A percentile compares a stretch with the other conserved stretches of the same genome.
Evolutionary conservation across 352 stramenopile genomes (phyloP).

Genomic region (Pythium guiyangense): DNA sequence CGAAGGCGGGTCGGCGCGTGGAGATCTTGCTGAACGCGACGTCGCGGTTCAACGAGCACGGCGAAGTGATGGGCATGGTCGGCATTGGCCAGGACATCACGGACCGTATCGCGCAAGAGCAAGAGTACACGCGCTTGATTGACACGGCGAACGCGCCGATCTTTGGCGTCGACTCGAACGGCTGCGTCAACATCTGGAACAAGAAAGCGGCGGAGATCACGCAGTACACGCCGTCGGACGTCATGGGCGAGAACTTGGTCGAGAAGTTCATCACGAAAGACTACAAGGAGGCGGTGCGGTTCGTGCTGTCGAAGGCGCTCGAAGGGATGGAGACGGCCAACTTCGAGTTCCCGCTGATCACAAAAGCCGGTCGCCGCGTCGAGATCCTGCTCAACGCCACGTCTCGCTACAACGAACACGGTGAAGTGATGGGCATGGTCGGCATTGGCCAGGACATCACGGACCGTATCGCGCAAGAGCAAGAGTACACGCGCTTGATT

Average conservation of each 20-base stretch:
- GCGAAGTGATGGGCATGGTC: conserved; percentile 80
- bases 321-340: too few species aligned
- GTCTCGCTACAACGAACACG: too few species aligned
- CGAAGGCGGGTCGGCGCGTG: conserved; percentile 37
- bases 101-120: conserved; percentile 64
- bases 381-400: too few species aligned
- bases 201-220: too few species aligned
- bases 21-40: conserved; percentile 53
- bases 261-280: too few species aligned
- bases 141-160: conserved; percentile 80
- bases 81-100: conserved; percentile 88
- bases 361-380: too few species aligned
- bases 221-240: too few species aligned
- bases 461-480: conserved; percentile 41
- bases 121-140: conserved; percentile 59
- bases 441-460: conserved; percentile 25
- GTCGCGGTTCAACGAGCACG: conserved; percentile 69
- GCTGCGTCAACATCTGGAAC: conserved; percentile 83
- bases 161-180: conserved; percentile 81
- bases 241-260: too few species aligned
- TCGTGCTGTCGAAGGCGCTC: too few species aligned
- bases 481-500: conserved; percentile 67
- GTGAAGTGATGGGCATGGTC: conserved; percentile 12
- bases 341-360: too few species aligned
- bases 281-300: too few species aligned